phyloP scores from a whole-genome alignment of 805 yeast species.

The Yamadazyma insecticola region DNA sequence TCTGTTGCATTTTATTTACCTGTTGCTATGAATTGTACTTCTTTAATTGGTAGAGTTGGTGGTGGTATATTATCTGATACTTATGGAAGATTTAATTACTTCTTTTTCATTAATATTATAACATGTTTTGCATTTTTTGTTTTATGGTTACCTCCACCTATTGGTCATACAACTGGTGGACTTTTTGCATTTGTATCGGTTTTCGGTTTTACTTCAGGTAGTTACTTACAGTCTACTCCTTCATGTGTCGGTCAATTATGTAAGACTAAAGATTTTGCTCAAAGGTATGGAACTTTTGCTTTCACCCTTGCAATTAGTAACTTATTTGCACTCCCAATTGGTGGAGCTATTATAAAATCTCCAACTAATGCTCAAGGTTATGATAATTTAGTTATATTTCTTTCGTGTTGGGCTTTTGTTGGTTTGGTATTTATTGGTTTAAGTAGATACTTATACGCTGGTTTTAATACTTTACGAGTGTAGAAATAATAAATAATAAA shows the following conservation, averaged over 20 bases:
- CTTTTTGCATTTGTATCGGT: constrained; percentile 16
- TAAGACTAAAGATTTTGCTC: constrained; percentile 15
- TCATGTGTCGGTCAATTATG: constrained; percentile 18
- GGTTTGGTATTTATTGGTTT: constrained; percentile 14
- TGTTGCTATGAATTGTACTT: constrained; percentile 17
- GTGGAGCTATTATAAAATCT: constrained; percentile 16
- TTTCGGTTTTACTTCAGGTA: constrained; percentile 22
- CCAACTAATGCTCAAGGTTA: constrained; percentile 1
- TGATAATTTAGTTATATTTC: constrained; percentile 16
- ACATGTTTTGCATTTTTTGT: constrained; percentile 14
- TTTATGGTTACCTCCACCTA: constrained; percentile 19
- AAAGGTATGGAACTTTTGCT: constrained; percentile 17
- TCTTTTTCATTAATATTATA: constrained; percentile 13
- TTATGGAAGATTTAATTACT: constrained; percentile 19
- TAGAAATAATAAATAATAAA: too few species aligned
- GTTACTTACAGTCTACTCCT: constrained; percentile 17
- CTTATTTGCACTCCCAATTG: constrained; percentile 19
- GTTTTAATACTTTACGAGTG: too few species aligned
- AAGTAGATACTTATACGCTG: constrained; percentile 15
- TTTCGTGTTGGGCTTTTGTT: constrained; percentile 13
- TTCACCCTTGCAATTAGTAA: constrained; percentile 16
- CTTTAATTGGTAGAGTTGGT: constrained; percentile 18
- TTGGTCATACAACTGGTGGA: constrained; percentile 17
- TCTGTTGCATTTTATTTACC: constrained; percentile 13
- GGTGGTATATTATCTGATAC: constrained; percentile 19